A percentile compares a stretch with the other conserved stretches of the same genome.
Evolutionary conservation across 2,329 filamentous ascomycete genomes (phyloP).

Genomic region (Fusarium azukiicola): DNA sequence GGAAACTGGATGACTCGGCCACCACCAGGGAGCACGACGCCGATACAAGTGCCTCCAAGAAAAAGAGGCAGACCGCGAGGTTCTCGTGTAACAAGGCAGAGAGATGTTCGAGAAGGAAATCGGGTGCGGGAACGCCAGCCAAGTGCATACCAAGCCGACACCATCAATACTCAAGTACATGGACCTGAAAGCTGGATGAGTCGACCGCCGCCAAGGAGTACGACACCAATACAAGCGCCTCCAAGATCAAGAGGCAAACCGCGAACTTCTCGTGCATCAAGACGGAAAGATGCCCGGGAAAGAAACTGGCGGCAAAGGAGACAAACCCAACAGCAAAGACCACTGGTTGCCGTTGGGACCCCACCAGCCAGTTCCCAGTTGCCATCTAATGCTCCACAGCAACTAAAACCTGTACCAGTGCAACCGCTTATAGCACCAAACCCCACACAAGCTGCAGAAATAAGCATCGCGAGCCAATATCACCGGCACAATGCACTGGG

Average conservation of each 20-base stretch:
- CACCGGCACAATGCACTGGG: background rate
- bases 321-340: slow-evolving; percentile 20
- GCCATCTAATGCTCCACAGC: slow-evolving; percentile 1
- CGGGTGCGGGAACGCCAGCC: too few relatives aligned
- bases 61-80: too few relatives aligned
- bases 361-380: background rate
- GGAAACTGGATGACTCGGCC: too few relatives aligned
- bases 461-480: background rate
- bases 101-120: too few relatives aligned
- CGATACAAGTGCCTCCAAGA: too few relatives aligned
- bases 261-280: slow-evolving; percentile 22
- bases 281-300: slow-evolving; percentile 25
- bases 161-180: background rate
- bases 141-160: background rate
- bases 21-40: too few relatives aligned
- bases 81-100: too few relatives aligned
- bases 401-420: slow-evolving; percentile 3
- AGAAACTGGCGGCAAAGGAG: slow-evolving; percentile 18
- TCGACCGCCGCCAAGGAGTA: background rate
- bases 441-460: background rate
- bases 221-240: background rate
- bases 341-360: slow-evolving; percentile 16
- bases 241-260: slow-evolving; percentile 17
- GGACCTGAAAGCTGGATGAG: background rate
- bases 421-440: background rate